Evolutionary conservation across 306 rosid species (phyloP).

Genomic region (Trifolium repens): DNA sequence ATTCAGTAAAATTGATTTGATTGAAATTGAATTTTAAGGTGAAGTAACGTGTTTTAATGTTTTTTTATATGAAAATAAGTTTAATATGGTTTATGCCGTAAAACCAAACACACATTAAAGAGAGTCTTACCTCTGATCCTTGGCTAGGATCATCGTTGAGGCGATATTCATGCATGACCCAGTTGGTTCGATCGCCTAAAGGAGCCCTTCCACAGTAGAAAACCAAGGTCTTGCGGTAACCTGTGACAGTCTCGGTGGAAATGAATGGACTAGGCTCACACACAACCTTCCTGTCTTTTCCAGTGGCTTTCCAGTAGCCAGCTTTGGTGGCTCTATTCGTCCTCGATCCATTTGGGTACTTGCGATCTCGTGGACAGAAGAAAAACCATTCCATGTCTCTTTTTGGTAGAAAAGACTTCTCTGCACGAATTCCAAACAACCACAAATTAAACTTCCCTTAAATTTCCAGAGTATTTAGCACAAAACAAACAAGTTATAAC

Average conservation of each 20-base stretch:
- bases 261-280: constrained; percentile 58
- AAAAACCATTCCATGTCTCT: constrained; percentile 96
- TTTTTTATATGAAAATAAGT: background rate
- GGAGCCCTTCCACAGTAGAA: constrained; percentile 94
- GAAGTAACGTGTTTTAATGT: too few relatives aligned
- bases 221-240: constrained; percentile 86
- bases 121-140: constrained; percentile 60
- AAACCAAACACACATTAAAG: background rate
- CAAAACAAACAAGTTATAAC: background rate
- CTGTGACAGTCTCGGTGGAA: constrained; percentile 51
- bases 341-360: constrained; percentile 90
- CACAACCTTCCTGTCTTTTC: constrained; percentile 79
- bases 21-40: background rate
- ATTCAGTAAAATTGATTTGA: background rate
- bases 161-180: constrained; percentile 98
- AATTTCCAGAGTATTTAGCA: constrained; percentile 1
- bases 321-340: constrained; percentile 94
- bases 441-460: constrained; percentile 34
- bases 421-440: constrained; percentile 48
- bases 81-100: background rate
- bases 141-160: constrained; percentile 63
- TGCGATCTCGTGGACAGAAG: constrained; percentile 89
- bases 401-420: constrained; percentile 82
- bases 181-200: constrained; percentile 77
- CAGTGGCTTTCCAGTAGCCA: constrained; percentile 99